These are phyloP conservation scores for Tuber calosporum DNA, from an alignment of 495 filamentous ascomycete genomes.

Conservation along the genomic window DNA sequence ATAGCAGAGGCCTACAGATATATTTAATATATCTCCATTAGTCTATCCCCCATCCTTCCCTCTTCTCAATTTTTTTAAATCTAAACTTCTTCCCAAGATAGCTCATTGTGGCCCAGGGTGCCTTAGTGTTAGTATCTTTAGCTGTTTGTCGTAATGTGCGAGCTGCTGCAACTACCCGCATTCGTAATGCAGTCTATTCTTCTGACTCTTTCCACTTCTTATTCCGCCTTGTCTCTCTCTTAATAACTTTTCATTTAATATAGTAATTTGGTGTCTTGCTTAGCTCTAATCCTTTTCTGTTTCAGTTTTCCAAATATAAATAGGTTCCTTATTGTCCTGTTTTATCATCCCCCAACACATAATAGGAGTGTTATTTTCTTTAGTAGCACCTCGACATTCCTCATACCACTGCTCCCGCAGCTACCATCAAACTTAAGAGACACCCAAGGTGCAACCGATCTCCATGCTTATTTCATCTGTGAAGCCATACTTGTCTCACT, in stretches of 20 bases:
- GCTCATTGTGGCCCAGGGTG: background rate
- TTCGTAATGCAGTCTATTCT: background rate
- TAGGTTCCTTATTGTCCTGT: conserved; percentile 7
- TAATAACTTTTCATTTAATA: conserved; percentile 5
- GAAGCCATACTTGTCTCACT: conserved; percentile 16
- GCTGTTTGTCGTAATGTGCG: background rate
- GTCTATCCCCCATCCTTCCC: conserved; percentile 11
- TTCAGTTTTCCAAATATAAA: conserved; percentile 11
- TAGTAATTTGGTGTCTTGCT: conserved; percentile 5
- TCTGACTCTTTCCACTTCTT: background rate
- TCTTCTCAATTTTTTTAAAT: background rate
- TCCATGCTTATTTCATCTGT: conserved; percentile 16
- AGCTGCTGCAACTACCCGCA: background rate
- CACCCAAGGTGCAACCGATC: conserved; percentile 7
- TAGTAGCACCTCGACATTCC: conserved; percentile 5
- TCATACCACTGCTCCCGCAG: background rate
- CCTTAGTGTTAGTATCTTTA: background rate
- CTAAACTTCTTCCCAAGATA: background rate
- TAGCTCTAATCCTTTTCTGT: conserved; percentile 4
- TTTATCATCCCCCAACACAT: conserved; percentile 19
- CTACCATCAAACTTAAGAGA: background rate
- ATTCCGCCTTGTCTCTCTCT: background rate
- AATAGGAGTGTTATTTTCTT: background rate
- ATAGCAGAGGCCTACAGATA: conserved; percentile 8
- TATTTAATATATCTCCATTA: conserved; percentile 11